A percentile compares a stretch with the other conserved stretches of the same genome.
Evolutionary conservation across 2,329 filamentous ascomycete genomes (phyloP).

Genomic region (Elsinoe batatas): DNA sequence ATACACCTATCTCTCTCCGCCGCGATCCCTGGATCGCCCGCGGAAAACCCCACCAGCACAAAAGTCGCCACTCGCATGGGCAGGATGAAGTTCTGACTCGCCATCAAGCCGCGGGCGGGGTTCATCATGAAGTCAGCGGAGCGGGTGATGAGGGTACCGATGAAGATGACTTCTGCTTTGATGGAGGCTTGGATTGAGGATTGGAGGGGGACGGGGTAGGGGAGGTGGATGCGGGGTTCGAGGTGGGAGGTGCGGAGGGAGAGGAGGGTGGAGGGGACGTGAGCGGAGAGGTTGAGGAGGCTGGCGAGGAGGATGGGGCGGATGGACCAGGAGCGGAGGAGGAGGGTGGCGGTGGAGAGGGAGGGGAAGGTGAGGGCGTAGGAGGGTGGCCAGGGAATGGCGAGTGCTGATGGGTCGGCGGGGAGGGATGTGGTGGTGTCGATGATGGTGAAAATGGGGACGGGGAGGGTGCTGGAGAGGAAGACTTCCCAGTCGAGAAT

Average conservation of each 20-base stretch:
- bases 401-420: slow-evolving; percentile 2
- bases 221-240: not conserved
- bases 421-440: not conserved
- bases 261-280: not conserved
- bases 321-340: slow-evolving; percentile 16
- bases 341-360: slow-evolving; percentile 6
- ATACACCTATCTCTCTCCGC: slow-evolving; percentile 3
- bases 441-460: not conserved
- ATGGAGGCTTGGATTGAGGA: slow-evolving; percentile 43
- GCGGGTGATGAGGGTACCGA: slow-evolving; percentile 62
- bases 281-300: not conserved
- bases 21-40: not conserved
- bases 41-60: not conserved
- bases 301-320: slow-evolving; percentile 14
- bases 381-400: not conserved
- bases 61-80: slow-evolving; percentile 6
- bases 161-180: slow-evolving; percentile 64
- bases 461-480: not conserved
- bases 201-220: slow-evolving; percentile 19
- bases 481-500: not conserved
- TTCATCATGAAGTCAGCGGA: slow-evolving; percentile 50
- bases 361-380: slow-evolving; percentile 7
- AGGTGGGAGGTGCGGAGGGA: not conserved
- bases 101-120: slow-evolving; percentile 19
- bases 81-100: slow-evolving; percentile 6